These are phyloP conservation scores for Fusarium incarnatum DNA, from an alignment of 2,329 filamentous ascomycete species.

Conservation along the genomic window DNA sequence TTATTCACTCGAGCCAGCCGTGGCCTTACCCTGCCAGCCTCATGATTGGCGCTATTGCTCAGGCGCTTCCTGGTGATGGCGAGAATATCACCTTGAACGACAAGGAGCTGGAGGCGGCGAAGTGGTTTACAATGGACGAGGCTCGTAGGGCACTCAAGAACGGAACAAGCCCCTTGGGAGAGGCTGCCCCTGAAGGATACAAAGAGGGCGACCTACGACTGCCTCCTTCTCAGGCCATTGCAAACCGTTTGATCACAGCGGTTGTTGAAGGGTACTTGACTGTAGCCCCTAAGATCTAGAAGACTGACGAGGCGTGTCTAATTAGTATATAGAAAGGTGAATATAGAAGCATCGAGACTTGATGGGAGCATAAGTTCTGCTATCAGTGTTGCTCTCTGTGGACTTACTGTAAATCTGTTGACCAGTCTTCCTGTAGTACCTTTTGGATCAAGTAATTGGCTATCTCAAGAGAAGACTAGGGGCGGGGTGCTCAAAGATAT, in stretches of 20 bases:
- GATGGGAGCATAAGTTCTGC: not conserved
- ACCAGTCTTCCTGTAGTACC: not conserved
- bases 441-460: not conserved
- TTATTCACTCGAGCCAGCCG: slow-evolving; percentile 85
- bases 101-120: slow-evolving; percentile 88
- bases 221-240: slow-evolving; percentile 90
- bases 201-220: slow-evolving; percentile 82
- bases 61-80: slow-evolving; percentile 77
- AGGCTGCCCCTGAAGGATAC: slow-evolving; percentile 72
- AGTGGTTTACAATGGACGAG: slow-evolving; percentile 88
- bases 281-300: slow-evolving; percentile 64
- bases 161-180: slow-evolving; percentile 74
- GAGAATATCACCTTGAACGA: slow-evolving; percentile 90
- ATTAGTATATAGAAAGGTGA: not conserved
- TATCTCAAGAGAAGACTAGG: not conserved
- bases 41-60: slow-evolving; percentile 90
- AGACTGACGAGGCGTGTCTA: not conserved
- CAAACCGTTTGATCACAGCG: slow-evolving; percentile 85
- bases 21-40: slow-evolving; percentile 89
- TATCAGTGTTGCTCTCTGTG: not conserved
- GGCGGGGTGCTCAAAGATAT: not conserved
- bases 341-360: slow-evolving; percentile 11
- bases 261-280: slow-evolving; percentile 80
- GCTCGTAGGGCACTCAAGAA: slow-evolving; percentile 77
- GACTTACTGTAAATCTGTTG: not conserved